Conservation (phyloP, 352 stramenopile genomes). For the Phytopythium vexans region DNA sequence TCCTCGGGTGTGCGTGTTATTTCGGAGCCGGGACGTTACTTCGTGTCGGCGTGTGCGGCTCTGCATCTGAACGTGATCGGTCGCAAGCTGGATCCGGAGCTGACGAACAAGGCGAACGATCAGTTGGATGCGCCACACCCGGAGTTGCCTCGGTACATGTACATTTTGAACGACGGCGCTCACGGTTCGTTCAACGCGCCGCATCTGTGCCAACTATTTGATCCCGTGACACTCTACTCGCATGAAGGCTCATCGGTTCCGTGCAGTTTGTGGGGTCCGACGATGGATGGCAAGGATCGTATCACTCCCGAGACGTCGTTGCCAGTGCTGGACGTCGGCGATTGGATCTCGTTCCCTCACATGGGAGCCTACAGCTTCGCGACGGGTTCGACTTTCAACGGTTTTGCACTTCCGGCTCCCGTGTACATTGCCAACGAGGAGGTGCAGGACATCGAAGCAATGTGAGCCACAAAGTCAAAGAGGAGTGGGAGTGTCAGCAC, state of each 20-base stretch:
- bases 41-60: conserved; percentile 66
- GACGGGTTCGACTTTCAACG: conserved; percentile 52
- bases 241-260: conserved; percentile 18
- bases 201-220: conserved; percentile 32
- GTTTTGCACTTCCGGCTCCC: conserved; percentile 32
- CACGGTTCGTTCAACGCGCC: conserved; percentile 45
- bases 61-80: conserved; percentile 75
- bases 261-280: conserved; percentile 45
- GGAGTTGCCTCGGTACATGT: conserved; percentile 43
- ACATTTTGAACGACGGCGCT: conserved; percentile 46
- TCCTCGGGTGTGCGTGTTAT: conserved; percentile 67
- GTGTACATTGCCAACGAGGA: conserved; percentile 34
- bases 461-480: no score
- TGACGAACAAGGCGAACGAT: conserved; percentile 10
- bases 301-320: conserved; percentile 36
- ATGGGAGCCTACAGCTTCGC: conserved; percentile 62
- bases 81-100: conserved; percentile 34
- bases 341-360: conserved; percentile 49
- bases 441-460: no score
- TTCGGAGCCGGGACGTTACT: conserved; percentile 88
- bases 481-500: no score
- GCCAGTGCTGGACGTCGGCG: conserved; percentile 37
- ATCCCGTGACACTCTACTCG: conserved; percentile 1
- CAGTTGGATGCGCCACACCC: conserved; percentile 9
- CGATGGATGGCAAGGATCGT: conserved; percentile 49